Conservation (phyloP, 2,329 filamentous ascomycete species). For the Pestalotiopsis sp. region DNA sequence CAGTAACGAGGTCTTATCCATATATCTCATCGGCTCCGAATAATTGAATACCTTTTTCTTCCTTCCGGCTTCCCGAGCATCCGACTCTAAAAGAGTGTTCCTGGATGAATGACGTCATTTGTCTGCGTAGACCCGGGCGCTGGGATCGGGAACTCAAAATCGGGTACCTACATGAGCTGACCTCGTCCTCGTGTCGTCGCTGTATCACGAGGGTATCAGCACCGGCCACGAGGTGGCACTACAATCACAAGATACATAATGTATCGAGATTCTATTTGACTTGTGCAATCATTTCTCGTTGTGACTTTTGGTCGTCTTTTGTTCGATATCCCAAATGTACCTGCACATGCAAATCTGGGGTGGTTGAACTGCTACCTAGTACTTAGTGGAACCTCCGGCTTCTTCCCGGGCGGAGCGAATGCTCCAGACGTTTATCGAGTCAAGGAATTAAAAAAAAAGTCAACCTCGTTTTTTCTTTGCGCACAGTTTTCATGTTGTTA, state of each 20-base stretch:
- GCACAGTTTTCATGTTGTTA: background rate
- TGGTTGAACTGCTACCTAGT: background rate
- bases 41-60: background rate
- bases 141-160: background rate
- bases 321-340: background rate
- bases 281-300: background rate
- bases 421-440: background rate
- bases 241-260: background rate
- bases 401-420: background rate
- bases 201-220: background rate
- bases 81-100: background rate
- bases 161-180: background rate
- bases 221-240: background rate
- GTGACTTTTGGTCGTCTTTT: background rate
- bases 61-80: too few relatives aligned
- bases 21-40: background rate
- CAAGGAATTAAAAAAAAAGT: background rate
- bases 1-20: background rate
- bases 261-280: background rate
- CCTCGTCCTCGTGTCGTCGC: background rate
- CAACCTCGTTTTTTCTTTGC: background rate
- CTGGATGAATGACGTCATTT: background rate
- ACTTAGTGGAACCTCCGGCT: background rate
- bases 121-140: background rate
- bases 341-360: background rate